Evolutionary conservation across 352 stramenopile genomes (phyloP), one percentile per base, ranked within the genome.

Genomic region (Phytophthora foliorum): DNA sequence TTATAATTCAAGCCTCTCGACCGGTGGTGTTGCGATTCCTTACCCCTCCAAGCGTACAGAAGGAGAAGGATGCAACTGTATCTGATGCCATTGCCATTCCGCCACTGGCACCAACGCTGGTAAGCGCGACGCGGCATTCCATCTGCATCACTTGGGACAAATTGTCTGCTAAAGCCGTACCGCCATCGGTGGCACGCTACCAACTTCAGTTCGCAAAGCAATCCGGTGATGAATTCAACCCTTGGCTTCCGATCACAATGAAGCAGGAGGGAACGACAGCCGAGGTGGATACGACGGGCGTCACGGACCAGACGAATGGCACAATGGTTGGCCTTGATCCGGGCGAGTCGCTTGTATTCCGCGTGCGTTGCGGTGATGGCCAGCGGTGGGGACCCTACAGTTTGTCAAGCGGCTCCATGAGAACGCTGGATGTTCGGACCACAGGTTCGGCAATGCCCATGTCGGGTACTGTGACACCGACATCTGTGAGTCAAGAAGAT

Each of bases 21-120:
- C 89, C 89, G 0, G 56, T 95, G 10, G 67, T 89, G 24, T 67
- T 97, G 36, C 81, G 86, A 1, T 90, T 97, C 42, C 73, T 90
- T 46, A 89, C 81, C 19, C 80, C 85, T 13, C 19, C 38, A 27
- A 84, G 80, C 39, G 66, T 69, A 13, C 79, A 81, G 55, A 78
- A 72, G 24, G 58, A 72, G 4, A 74, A 90, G 31, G 73, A 87
- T 11, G 34, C 24, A 27, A 32, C 21, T 8, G 70, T 75, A 6
- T 83, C 90, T 16, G 83, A 91, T 25, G 74, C 74, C 0, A 80
- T 92, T 22, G 79, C 80, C 19, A 80, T 90, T 19, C 81, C 81
- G 6, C 87, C 83, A 9, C 53, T 84, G 5, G 73, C 89, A 6
- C 88, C 89, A 19, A 88, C 78, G 31, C 66, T 95, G 36, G 80